A percentile compares a stretch with the other conserved stretches of the same genome.
These are phyloP conservation scores for Tubosaeta sp. DNA, from an alignment of 768 basidiomycete genomes.

Conservation along the genomic window DNA sequence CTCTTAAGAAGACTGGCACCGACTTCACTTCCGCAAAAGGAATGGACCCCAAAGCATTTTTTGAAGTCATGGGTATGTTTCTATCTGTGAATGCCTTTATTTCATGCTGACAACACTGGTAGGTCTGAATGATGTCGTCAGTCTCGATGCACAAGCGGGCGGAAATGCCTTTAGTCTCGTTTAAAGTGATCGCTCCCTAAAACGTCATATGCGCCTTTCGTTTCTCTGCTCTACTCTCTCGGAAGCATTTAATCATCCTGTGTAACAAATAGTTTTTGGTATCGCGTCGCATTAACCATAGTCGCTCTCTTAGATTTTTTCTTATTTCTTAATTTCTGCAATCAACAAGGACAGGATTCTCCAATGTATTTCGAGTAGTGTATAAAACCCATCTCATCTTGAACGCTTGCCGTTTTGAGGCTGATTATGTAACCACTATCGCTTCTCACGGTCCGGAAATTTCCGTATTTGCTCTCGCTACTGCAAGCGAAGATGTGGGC, in stretches of 20 bases:
- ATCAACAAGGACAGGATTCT: conserved; percentile 13
- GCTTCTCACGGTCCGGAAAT: background rate
- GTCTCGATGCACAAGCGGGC: conserved; percentile 54
- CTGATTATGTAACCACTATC: background rate
- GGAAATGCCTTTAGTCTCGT: conserved; percentile 55
- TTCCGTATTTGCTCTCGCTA: background rate
- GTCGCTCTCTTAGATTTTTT: conserved; percentile 21
- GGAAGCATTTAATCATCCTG: conserved; percentile 8
- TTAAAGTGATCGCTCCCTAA: conserved; percentile 23
- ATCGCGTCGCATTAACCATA: conserved; percentile 10
- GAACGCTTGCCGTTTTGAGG: conserved; percentile 7
- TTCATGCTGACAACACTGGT: background rate
- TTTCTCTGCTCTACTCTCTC: background rate
- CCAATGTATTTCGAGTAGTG: background rate
- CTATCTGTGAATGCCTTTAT: background rate
- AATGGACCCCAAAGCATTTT: conserved; percentile 77
- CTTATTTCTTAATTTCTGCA: conserved; percentile 18
- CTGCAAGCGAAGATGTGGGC: background rate
- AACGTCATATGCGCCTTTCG: background rate
- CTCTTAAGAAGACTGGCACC: conserved; percentile 73
- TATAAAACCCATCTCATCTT: background rate
- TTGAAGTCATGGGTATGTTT: conserved; percentile 65
- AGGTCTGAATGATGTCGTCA: conserved; percentile 53
- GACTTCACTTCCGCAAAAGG: conserved; percentile 58
- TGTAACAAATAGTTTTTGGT: conserved; percentile 19